phyloP scores from a whole-genome alignment of 192 early-diverging fungal genomes.

The Chytriomyces sp. region DNA sequence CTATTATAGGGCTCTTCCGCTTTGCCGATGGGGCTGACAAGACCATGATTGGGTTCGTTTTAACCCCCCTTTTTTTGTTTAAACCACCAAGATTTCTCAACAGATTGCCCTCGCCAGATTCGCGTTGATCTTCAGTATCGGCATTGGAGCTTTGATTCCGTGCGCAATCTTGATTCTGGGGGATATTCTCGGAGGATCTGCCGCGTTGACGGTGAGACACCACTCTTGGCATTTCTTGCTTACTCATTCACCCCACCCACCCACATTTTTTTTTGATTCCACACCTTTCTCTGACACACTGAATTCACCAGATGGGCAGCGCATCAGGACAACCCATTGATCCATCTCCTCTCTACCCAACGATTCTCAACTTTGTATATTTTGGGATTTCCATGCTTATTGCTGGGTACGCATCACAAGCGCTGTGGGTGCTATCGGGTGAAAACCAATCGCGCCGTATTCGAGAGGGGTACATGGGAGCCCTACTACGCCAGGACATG shows the following conservation, averaged over 20 bases:
- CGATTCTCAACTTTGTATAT: slow-evolving; percentile 37
- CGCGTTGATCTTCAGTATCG: slow-evolving; percentile 26
- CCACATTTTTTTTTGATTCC: too few relatives aligned
- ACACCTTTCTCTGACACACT: too few relatives aligned
- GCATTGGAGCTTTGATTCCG: slow-evolving; percentile 37
- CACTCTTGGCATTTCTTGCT: too few relatives aligned
- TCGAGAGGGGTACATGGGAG: slow-evolving; percentile 40
- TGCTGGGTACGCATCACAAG: slow-evolving; percentile 43
- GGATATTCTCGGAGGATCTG: slow-evolving; percentile 20
- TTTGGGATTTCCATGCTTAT: slow-evolving; percentile 40
- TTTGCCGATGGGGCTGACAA: slow-evolving; percentile 19
- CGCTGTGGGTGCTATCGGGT: slow-evolving; percentile 42
- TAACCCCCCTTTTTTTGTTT: not conserved
- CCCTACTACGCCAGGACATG: slow-evolving; percentile 39
- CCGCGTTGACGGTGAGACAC: not conserved
- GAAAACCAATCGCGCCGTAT: slow-evolving; percentile 48
- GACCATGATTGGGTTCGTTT: slow-evolving; percentile 26
- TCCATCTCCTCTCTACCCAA: slow-evolving; percentile 29
- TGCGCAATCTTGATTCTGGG: slow-evolving; percentile 34
- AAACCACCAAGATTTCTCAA: not conserved
- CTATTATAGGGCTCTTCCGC: slow-evolving; percentile 25
- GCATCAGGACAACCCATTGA: not conserved
- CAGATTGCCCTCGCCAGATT: slow-evolving; percentile 17
- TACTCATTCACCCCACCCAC: too few relatives aligned
- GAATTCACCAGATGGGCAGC: too few relatives aligned